Conservation (phyloP, 208 protist species). For the Trypanosoma theileri region DNA sequence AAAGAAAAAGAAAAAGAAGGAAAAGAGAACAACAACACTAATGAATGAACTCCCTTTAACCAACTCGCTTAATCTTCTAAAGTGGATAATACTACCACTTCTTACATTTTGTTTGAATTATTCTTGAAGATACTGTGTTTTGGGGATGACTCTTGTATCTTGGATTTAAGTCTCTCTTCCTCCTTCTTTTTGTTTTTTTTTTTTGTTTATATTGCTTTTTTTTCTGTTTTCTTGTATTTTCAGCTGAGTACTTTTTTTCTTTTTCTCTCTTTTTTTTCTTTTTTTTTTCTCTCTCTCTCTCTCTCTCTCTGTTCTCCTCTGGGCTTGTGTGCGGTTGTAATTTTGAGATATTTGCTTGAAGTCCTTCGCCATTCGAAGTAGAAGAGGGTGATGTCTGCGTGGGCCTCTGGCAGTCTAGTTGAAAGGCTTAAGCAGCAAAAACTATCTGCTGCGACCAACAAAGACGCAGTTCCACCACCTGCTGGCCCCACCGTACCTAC, state of each 20-base stretch:
- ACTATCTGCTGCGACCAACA: slow-evolving; percentile 14
- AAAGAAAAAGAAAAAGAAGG: too few relatives aligned
- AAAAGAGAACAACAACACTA: neutral
- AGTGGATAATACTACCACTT: neutral
- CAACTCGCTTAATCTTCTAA: neutral
- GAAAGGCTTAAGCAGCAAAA: slow-evolving; percentile 66
- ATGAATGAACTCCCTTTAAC: neutral
- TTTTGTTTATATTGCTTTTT: neutral
- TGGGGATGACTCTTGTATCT: neutral
- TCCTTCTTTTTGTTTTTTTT: slow-evolving; percentile 1
- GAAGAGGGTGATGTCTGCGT: slow-evolving; percentile 56
- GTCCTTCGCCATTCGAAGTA: slow-evolving; percentile 6
- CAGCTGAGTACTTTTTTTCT: slow-evolving; percentile 2
- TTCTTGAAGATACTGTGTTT: neutral
- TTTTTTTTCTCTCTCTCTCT: slow-evolving; percentile 15
- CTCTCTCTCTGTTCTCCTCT: neutral
- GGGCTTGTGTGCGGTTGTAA: neutral
- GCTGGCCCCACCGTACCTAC: slow-evolving; percentile 16
- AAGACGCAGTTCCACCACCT: slow-evolving; percentile 6
- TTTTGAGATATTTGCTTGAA: slow-evolving; percentile 7
- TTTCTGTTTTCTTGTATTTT: slow-evolving; percentile 3
- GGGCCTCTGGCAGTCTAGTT: slow-evolving; percentile 49
- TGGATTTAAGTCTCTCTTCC: slow-evolving; percentile 5
- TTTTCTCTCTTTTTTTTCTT: slow-evolving; percentile 10
- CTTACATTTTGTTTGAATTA: neutral